Evolutionary conservation across 768 basidiomycete genomes (phyloP).

Genomic region (Termitomyces sp.): DNA sequence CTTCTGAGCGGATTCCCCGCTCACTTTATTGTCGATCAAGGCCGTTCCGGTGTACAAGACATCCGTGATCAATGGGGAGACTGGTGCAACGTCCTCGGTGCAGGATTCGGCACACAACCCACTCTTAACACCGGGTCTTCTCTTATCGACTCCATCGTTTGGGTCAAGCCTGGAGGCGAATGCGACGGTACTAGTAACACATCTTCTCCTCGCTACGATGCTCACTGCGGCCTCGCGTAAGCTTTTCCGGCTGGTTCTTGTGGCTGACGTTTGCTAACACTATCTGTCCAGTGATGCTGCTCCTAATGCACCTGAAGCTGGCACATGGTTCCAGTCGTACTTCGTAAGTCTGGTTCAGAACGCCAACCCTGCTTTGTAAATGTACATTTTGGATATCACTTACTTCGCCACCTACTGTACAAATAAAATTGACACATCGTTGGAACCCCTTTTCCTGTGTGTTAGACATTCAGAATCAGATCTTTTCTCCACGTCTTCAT

Average conservation of each 20-base stretch:
- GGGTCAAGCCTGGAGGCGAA: constrained; percentile 71
- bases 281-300: constrained; percentile 42
- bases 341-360: constrained; percentile 54
- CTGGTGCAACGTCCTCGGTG: constrained; percentile 67
- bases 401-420: not conserved
- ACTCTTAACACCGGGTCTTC: constrained; percentile 53
- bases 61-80: constrained; percentile 61
- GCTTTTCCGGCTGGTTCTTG: constrained; percentile 20
- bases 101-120: constrained; percentile 61
- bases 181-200: constrained; percentile 61
- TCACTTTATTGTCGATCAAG: constrained; percentile 67
- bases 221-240: constrained; percentile 47
- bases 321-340: constrained; percentile 70
- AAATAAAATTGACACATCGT: not conserved
- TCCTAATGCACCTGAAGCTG: constrained; percentile 59
- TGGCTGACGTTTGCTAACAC: constrained; percentile 5
- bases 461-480: no score
- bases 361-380: constrained; percentile 53
- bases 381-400: not conserved
- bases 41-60: constrained; percentile 62
- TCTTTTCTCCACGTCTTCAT: not conserved
- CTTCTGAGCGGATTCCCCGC: constrained; percentile 52
- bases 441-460: not conserved
- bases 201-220: constrained; percentile 51
- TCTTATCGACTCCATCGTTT: constrained; percentile 60